phyloP scores from a whole-genome alignment of 192 early-diverging fungal species.

The Chytriomyces confervae region DNA sequence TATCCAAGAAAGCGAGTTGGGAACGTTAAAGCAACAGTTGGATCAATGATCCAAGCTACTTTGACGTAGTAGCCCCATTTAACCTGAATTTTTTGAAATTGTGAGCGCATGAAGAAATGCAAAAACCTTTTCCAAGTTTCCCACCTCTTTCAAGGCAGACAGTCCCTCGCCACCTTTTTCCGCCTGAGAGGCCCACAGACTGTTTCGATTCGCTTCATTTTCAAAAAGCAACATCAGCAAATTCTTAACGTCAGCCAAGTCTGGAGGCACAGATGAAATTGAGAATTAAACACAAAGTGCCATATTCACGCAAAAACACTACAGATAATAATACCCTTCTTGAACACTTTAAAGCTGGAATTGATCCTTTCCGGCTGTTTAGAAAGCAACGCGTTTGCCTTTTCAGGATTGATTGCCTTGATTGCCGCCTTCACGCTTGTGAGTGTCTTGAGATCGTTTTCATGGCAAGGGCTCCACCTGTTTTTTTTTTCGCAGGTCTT shows the following conservation, averaged over 20 bases:
- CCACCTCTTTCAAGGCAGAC: background rate
- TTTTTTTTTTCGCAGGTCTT: background rate
- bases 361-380: slow-evolving; percentile 15
- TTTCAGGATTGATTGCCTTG: slow-evolving; percentile 41
- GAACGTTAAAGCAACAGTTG: slow-evolving; percentile 83
- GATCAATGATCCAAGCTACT: slow-evolving; percentile 85
- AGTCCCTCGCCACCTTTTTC: slow-evolving; percentile 40
- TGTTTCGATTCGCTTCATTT: slow-evolving; percentile 83
- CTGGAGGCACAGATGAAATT: background rate
- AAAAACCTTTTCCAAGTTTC: background rate
- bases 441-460: slow-evolving; percentile 41
- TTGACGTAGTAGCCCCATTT: slow-evolving; percentile 77
- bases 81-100: slow-evolving; percentile 40
- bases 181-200: slow-evolving; percentile 81
- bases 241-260: slow-evolving; percentile 50
- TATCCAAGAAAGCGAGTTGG: slow-evolving; percentile 74
- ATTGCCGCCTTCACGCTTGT: slow-evolving; percentile 39
- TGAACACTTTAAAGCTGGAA: slow-evolving; percentile 22
- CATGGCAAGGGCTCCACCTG: slow-evolving; percentile 28
- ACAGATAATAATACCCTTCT: slow-evolving; percentile 5
- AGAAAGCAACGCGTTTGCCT: slow-evolving; percentile 22
- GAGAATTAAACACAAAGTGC: background rate
- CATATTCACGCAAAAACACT: slow-evolving; percentile 2
- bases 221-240: slow-evolving; percentile 85
- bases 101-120: background rate